Base-by-base conservation (phyloP, 192 early-diverging fungal genomes). In the Coemansia sp. region DNA sequence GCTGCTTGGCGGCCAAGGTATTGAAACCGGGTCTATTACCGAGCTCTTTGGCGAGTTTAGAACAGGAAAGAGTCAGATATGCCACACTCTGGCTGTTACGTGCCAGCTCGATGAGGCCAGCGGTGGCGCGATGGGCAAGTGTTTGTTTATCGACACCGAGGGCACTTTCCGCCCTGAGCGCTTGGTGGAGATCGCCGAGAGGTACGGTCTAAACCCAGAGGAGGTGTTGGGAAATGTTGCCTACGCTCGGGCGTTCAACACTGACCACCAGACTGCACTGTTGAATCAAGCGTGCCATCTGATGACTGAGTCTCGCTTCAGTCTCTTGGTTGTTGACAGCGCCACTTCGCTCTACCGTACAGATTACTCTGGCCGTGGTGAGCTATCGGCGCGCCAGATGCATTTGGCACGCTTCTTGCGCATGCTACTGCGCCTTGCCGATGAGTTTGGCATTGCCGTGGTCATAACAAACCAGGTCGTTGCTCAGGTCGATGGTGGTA, bases 401-500 rank as follows among this genome's bases (percentile, higher is more conserved):
- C 97, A 99, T 68, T 78, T 97, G 70, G 96, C 94, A 3, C 85
- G 92, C 38, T 98, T 99, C 71, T 71, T 98, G 75, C 87, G 96
- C 49, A 90, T 88, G 47, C 85, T 99, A 12, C 80, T 92, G 65
- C 85, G 95, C 11, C 86, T 99, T 38, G 96, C 96, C 5, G 97
- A 99, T 75, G 97, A 98, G 90, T 99, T 96, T 87, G 96, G 96
- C 62, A 91, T 97, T 29, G 97, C 97, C 5, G 94, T 97, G 12
- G 97, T 99, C 1, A 94, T 99, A 42, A 98, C 97, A 8, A 99
- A 99, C 77, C 97, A 99, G 83, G 96, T 99, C 3, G 96, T 99
- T 7, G 95, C 96, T 2, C 93, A 89, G 52, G 92, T 98, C 0
- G 96, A 99, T 77, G 96, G 96, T 62, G 89, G 85, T 22, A 89